Evolutionary conservation across 129 eudicot genomes (phyloP).

Genomic region (Centaurea solstitialis): DNA sequence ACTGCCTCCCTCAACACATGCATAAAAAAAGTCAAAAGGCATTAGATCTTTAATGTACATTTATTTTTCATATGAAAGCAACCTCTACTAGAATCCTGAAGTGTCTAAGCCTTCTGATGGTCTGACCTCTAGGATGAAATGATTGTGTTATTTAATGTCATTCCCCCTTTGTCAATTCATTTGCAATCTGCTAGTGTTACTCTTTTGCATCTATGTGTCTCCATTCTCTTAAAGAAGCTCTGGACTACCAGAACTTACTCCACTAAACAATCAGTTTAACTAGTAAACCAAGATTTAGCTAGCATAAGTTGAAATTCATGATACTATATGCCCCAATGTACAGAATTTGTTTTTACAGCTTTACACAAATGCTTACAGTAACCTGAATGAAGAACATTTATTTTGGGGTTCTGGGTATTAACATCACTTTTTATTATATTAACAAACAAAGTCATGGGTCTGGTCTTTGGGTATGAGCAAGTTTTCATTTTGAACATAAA

Average conservation of each 20-base stretch:
- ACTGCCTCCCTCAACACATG: background rate
- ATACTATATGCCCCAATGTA: background rate
- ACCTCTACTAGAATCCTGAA: background rate
- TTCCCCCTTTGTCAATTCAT: background rate
- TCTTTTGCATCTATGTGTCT: background rate
- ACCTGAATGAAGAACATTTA: background rate
- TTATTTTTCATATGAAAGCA: background rate
- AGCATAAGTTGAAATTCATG: background rate
- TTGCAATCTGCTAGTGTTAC: background rate
- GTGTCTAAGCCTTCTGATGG: background rate
- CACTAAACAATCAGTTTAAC: background rate
- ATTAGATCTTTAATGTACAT: background rate
- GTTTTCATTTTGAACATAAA: background rate
- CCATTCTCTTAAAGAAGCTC: background rate
- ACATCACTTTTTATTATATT: background rate
- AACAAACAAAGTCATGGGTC: background rate
- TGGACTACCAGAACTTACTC: background rate
- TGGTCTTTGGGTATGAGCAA: background rate
- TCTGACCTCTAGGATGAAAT: background rate
- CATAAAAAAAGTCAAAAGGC: background rate
- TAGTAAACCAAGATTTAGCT: background rate
- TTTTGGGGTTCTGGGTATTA: background rate
- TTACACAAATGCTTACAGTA: background rate
- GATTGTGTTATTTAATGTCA: background rate
- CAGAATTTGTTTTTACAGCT: background rate